Evolutionary conservation across 116 monocot genomes (phyloP).

Genomic region (Iris pallida): DNA sequence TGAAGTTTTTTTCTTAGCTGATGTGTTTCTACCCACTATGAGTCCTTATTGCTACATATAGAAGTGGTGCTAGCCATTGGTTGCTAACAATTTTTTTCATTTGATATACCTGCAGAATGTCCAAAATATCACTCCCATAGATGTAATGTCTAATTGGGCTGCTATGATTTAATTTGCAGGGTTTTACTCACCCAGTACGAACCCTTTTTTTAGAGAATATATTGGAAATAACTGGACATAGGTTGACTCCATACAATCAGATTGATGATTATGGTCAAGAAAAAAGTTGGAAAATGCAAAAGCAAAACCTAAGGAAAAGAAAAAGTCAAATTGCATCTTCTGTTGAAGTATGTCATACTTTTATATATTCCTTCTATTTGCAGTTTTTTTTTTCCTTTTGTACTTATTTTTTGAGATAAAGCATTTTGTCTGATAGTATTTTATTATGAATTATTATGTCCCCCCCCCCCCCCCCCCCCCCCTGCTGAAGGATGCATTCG

Average conservation of each 20-base stretch:
- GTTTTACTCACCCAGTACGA: conserved; percentile 93
- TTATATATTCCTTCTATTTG: neutral
- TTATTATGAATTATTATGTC: no score
- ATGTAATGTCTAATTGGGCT: no score
- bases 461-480: neutral
- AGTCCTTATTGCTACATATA: no score
- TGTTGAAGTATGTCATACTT: conserved; percentile 60
- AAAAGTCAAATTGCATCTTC: conserved; percentile 95
- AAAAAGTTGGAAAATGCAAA: conserved; percentile 99
- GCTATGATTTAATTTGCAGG: conserved; percentile 38
- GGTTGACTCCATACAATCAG: conserved; percentile 88
- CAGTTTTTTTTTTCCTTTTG: neutral
- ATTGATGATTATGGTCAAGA: conserved; percentile 99
- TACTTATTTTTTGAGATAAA: neutral
- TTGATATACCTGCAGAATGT: no score
- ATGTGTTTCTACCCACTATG: no score
- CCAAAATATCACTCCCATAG: no score
- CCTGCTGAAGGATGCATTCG: conserved; percentile 90
- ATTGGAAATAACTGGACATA: conserved; percentile 86
- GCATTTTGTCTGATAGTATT: neutral
- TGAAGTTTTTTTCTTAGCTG: no score
- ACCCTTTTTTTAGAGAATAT: conserved; percentile 82
- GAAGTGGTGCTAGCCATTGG: neutral
- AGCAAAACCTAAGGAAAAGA: conserved; percentile 82
- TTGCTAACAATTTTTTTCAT: neutral